Conservation (phyloP, 352 stramenopile genomes). For the Aphanomyces euteiches region DNA sequence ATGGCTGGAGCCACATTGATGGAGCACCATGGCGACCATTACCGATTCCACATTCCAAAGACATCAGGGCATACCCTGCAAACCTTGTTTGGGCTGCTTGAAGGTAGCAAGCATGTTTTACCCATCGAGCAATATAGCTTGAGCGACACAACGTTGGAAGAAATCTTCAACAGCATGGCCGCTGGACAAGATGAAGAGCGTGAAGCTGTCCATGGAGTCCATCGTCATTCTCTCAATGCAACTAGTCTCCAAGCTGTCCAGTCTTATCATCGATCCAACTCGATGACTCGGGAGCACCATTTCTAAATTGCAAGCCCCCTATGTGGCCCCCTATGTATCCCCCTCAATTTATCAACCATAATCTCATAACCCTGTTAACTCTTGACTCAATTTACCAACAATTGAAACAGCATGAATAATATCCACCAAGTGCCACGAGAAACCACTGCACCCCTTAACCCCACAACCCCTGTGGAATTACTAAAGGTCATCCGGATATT, state of each 20-base stretch:
- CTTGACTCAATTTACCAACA: background rate
- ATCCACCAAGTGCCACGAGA: no score
- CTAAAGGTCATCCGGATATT: background rate
- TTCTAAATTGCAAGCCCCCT: background rate
- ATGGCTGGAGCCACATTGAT: conserved; percentile 45
- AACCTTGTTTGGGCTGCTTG: conserved; percentile 70
- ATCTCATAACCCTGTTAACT: background rate
- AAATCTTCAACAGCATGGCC: conserved; percentile 92
- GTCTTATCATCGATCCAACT: conserved; percentile 39
- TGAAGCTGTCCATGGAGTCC: conserved; percentile 42
- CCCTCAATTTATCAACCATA: background rate
- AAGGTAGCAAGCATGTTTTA: conserved; percentile 36
- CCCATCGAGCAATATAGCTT: conserved; percentile 87
- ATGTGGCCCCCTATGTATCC: no score
- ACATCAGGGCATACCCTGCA: conserved; percentile 14
- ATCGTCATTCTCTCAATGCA: conserved; percentile 32
- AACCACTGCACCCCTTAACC: background rate
- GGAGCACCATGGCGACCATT: conserved; percentile 62
- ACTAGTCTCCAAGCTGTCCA: conserved; percentile 44
- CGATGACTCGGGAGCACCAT: background rate
- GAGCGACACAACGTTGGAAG: conserved; percentile 86
- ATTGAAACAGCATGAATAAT: no score
- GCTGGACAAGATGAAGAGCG: conserved; percentile 61
- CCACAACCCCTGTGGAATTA: no score
- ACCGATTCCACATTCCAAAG: conserved; percentile 70